These are phyloP conservation scores for Chrysopogon serrulatus DNA, from an alignment of 176 grass and related monocot genomes.

Conservation along the genomic window DNA sequence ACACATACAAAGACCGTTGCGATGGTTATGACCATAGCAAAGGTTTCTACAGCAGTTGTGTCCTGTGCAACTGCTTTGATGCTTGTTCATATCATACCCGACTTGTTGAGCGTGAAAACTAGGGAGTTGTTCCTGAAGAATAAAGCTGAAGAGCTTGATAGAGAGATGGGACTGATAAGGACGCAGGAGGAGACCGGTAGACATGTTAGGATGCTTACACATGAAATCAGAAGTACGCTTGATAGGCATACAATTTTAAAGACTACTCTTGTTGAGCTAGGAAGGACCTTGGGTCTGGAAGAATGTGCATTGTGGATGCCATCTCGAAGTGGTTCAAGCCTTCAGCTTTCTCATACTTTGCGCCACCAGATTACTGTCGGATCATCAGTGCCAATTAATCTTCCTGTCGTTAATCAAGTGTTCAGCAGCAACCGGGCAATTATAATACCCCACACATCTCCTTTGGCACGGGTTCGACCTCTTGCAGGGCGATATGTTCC, in stretches of 20 bases:
- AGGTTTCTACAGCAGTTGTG: constrained; percentile 61
- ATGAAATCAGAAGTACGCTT: constrained; percentile 79
- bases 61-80: constrained; percentile 76
- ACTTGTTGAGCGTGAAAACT: constrained; percentile 61
- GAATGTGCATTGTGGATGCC: constrained; percentile 87
- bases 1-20: constrained; percentile 44
- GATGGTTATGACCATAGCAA: constrained; percentile 48
- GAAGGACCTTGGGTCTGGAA: constrained; percentile 50
- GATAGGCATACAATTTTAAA: constrained; percentile 70
- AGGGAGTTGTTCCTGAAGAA: constrained; percentile 73
- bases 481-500: constrained; percentile 60
- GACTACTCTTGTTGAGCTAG: constrained; percentile 75
- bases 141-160: constrained; percentile 68
- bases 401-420: constrained; percentile 70
- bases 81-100: constrained; percentile 78
- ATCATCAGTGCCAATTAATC: constrained; percentile 56
- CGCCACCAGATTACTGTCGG: constrained; percentile 51
- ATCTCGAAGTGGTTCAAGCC: constrained; percentile 40
- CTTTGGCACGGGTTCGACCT: constrained; percentile 48
- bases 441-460: constrained; percentile 66
- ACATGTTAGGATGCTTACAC: constrained; percentile 72
- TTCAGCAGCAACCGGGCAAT: constrained; percentile 66
- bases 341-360: constrained; percentile 79
- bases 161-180: constrained; percentile 74
- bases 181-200: constrained; percentile 61